Conservation (phyloP, 208 protist species). For the Leishmania mexicana region DNA sequence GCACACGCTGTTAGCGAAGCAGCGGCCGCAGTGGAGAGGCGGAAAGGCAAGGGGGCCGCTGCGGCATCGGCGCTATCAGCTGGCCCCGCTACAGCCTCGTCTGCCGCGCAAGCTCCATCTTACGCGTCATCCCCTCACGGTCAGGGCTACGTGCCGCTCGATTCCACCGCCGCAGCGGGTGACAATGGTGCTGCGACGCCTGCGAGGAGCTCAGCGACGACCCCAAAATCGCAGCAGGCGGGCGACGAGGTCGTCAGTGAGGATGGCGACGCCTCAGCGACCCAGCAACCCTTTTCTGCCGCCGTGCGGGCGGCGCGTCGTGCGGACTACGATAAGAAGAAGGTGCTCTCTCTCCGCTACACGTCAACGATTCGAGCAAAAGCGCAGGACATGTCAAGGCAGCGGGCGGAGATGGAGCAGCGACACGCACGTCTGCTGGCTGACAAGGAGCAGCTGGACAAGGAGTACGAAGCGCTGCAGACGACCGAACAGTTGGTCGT, state of each 20-base stretch:
- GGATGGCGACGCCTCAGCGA: neutral
- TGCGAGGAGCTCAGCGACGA: neutral
- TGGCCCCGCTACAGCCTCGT: neutral
- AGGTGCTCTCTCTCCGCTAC: conserved; percentile 38
- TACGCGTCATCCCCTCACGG: neutral
- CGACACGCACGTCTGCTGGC: conserved; percentile 26
- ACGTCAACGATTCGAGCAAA: conserved; percentile 27
- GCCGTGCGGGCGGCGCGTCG: conserved; percentile 3
- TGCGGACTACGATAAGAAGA: conserved; percentile 33
- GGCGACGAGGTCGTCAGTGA: neutral
- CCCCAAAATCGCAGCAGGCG: neutral
- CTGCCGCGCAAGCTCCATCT: neutral
- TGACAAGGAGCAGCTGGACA: conserved; percentile 37
- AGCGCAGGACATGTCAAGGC: conserved; percentile 10
- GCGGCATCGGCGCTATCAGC: neutral
- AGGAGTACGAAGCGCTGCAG: conserved; percentile 41
- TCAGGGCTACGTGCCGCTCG: neutral
- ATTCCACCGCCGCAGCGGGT: neutral
- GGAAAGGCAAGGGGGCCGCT: neutral
- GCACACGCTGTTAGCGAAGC: conserved; percentile 6
- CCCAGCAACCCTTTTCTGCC: conserved; percentile 2
- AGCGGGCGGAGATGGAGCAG: conserved; percentile 20
- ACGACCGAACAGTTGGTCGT: conserved; percentile 48
- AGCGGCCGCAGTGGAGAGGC: neutral
- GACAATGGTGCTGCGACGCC: neutral